Evolutionary conservation across 306 rosid species (phyloP).

Genomic region (Castanospermum australe): DNA sequence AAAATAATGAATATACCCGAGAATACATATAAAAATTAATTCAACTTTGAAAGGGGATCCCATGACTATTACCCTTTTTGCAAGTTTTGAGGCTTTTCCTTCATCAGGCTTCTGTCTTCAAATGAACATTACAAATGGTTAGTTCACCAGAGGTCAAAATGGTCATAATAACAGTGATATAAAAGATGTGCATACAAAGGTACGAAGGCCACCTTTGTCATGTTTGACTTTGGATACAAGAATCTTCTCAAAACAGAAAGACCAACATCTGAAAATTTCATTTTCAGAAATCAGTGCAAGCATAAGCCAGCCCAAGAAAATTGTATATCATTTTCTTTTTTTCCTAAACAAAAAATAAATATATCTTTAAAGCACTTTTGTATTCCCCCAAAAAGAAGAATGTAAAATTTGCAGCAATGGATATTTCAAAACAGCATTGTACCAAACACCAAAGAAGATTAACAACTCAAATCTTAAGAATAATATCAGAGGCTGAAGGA

Average conservation of each 20-base stretch:
- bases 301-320: conserved; percentile 13
- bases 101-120: conserved; percentile 72
- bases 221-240: conserved; percentile 61
- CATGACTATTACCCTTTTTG: conserved; percentile 73
- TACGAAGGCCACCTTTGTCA: conserved; percentile 64
- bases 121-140: conserved; percentile 55
- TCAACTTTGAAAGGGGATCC: neutral
- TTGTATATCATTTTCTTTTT: neutral
- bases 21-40: neutral
- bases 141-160: conserved; percentile 27
- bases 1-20: conserved; percentile 5
- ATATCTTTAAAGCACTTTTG: neutral
- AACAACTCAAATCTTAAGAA: conserved; percentile 1
- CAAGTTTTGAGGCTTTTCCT: conserved; percentile 80
- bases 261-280: conserved; percentile 79
- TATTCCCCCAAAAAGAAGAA: neutral
- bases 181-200: conserved; percentile 28
- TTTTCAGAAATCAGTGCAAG: conserved; percentile 25
- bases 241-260: conserved; percentile 89
- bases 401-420: neutral
- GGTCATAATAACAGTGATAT: neutral
- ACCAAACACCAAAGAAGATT: neutral
- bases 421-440: neutral
- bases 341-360: neutral
- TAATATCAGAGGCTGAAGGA: neutral